phyloP scores from a whole-genome alignment of 305 asterid genomes.

The Solanum chacoense region DNA sequence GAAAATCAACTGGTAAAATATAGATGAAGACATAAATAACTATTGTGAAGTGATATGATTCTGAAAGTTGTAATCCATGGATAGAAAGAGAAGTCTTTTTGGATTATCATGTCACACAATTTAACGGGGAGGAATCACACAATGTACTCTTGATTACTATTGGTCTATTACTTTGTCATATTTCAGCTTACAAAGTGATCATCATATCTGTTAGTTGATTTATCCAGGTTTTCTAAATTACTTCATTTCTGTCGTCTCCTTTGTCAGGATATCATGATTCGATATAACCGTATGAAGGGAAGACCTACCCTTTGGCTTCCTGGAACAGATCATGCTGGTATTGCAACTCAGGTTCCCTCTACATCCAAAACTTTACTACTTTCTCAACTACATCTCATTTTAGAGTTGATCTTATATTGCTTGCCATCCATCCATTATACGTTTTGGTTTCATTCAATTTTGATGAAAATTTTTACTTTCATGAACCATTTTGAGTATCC shows the following conservation, averaged over 20 bases:
- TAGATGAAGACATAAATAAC: neutral
- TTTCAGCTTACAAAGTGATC: neutral
- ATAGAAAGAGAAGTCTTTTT: neutral
- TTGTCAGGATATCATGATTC: constrained; percentile 85
- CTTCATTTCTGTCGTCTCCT: neutral
- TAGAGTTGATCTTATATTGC: neutral
- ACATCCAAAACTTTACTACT: constrained; percentile 6
- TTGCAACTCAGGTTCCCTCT: constrained; percentile 86
- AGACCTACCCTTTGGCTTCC: constrained; percentile 98
- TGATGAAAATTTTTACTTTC: neutral
- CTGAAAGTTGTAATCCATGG: neutral
- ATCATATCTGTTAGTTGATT: neutral
- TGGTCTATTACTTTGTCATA: neutral
- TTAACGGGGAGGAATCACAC: neutral
- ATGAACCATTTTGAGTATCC: neutral
- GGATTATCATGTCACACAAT: neutral
- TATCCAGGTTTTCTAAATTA: neutral
- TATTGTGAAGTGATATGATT: neutral
- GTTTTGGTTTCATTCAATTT: neutral
- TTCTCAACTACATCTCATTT: neutral
- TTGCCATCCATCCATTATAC: neutral
- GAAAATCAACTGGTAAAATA: neutral
- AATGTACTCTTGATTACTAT: neutral
- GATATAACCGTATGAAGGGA: constrained; percentile 93
- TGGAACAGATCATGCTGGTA: constrained; percentile 99